A percentile compares a stretch with the other conserved stretches of the same genome.
phyloP scores from a whole-genome alignment of 805 yeast species.

The Diddensiella santjacobensis region DNA sequence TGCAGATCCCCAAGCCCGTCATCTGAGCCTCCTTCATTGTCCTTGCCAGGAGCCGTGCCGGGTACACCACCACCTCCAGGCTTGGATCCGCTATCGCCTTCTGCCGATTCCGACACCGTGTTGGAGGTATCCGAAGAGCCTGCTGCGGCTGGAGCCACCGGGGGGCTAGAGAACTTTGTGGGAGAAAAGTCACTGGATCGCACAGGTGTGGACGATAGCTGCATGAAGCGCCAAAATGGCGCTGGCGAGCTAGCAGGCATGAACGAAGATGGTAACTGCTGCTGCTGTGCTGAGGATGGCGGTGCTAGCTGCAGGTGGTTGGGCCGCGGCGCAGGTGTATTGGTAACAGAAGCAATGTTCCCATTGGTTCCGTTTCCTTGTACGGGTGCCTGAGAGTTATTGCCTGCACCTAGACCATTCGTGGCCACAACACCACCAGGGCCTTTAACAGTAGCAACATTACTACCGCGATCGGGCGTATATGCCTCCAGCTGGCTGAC shows the following conservation, averaged over 20 bases:
- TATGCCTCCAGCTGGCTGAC: constrained; percentile 56
- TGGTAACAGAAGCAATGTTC: constrained; percentile 2
- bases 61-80: constrained; percentile 6
- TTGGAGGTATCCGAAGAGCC: not conserved
- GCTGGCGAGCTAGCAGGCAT: constrained; percentile 74
- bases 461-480: constrained; percentile 56
- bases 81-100: not conserved
- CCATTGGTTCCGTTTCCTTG: not conserved
- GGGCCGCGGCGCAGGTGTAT: constrained; percentile 26
- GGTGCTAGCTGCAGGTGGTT: constrained; percentile 35
- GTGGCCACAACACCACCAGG: too few relatives aligned
- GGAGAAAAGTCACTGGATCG: constrained; percentile 27
- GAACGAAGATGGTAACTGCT: constrained; percentile 41
- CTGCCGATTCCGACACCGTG: not conserved
- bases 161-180: constrained; percentile 29
- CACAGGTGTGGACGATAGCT: constrained; percentile 42
- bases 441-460: constrained; percentile 2
- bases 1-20: constrained; percentile 41
- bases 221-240: constrained; percentile 82
- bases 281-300: constrained; percentile 34
- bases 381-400: not conserved
- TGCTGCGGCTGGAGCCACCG: constrained; percentile 10
- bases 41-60: too few relatives aligned
- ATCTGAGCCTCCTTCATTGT: constrained; percentile 10
- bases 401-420: not conserved